Percentiles rank a stretch among this genome's conserved stretches.
phyloP scores from a whole-genome alignment of 2,329 filamentous ascomycete species.

The Dissoconium aciculare region DNA sequence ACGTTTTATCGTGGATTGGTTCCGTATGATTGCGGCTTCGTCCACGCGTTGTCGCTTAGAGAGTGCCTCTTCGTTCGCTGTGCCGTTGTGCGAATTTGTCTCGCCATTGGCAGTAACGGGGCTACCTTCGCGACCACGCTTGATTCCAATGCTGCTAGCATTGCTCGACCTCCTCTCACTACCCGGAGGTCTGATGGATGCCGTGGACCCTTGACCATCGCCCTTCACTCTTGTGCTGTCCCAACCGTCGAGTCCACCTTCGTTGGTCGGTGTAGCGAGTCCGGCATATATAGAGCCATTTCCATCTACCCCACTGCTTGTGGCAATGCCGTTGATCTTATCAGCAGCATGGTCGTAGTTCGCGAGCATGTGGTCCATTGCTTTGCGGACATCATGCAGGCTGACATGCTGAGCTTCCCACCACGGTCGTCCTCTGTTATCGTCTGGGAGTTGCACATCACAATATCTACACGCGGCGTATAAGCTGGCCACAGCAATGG shows the following conservation, averaged over 20 bases:
- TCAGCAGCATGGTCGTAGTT: slow-evolving; percentile 31
- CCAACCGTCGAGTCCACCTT: slow-evolving; percentile 15
- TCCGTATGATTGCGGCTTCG: slow-evolving; percentile 5
- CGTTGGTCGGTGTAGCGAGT: slow-evolving; percentile 26
- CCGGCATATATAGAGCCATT: slow-evolving; percentile 31
- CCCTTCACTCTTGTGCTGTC: slow-evolving; percentile 21
- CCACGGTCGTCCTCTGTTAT: slow-evolving; percentile 65
- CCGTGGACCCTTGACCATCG: slow-evolving; percentile 11
- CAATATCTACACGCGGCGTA: slow-evolving; percentile 74
- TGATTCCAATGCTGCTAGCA: slow-evolving; percentile 18
- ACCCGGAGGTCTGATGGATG: slow-evolving; percentile 13
- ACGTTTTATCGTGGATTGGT: slow-evolving; percentile 6
- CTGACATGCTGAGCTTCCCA: slow-evolving; percentile 67
- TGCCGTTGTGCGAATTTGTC: slow-evolving; percentile 7
- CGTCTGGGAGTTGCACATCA: slow-evolving; percentile 55
- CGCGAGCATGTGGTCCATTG: slow-evolving; percentile 59
- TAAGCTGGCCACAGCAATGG: slow-evolving; percentile 71
- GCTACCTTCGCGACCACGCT: slow-evolving; percentile 18
- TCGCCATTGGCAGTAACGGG: slow-evolving; percentile 13
- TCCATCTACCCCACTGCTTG: slow-evolving; percentile 24
- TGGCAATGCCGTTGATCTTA: slow-evolving; percentile 17
- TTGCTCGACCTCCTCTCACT: slow-evolving; percentile 21
- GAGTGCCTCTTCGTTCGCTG: slow-evolving; percentile 11
- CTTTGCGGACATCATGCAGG: slow-evolving; percentile 52
- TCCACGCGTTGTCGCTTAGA: slow-evolving; percentile 13